phyloP scores from a whole-genome alignment of 495 filamentous ascomycete genomes.

The Tricharina praecox region DNA sequence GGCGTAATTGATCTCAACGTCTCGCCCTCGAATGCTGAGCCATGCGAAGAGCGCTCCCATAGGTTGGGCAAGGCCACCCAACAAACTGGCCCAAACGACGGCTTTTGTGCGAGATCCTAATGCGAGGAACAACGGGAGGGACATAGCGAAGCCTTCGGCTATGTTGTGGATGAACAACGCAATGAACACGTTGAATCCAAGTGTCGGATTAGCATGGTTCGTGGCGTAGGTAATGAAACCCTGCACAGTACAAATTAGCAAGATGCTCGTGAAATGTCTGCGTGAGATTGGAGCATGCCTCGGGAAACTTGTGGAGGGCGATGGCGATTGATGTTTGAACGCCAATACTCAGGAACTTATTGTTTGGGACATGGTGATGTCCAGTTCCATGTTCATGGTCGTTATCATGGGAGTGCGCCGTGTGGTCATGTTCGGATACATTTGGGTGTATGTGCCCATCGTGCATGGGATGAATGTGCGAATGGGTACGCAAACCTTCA shows the following conservation, averaged over 20 bases:
- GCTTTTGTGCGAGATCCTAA: conserved; percentile 57
- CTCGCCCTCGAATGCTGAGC: conserved; percentile 44
- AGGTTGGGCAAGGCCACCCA: conserved; percentile 78
- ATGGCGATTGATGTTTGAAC: conserved; percentile 89
- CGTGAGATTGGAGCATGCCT: conserved; percentile 27
- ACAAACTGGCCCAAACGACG: conserved; percentile 63
- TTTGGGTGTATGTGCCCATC: neutral
- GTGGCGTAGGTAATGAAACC: conserved; percentile 98
- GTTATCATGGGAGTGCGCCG: neutral
- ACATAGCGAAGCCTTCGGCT: conserved; percentile 87
- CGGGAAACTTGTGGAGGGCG: conserved; percentile 87
- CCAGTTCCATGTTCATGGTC: conserved; percentile 4
- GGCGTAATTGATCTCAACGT: conserved; percentile 43
- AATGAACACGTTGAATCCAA: conserved; percentile 83
- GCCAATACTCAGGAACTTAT: conserved; percentile 82
- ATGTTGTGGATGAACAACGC: conserved; percentile 97
- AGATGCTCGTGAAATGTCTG: neutral
- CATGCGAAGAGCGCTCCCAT: conserved; percentile 70
- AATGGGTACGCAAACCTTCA: neutral
- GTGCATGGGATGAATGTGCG: neutral
- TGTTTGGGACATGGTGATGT: conserved; percentile 92
- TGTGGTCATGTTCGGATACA: neutral
- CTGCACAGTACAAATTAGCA: conserved; percentile 6
- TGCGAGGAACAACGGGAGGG: conserved; percentile 77
- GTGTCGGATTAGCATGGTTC: conserved; percentile 77